Percentiles rank a stretch among this genome's conserved stretches.
phyloP scores from a whole-genome alignment of 2,329 filamentous ascomycete species.

The Colletotrichum eremochloae region DNA sequence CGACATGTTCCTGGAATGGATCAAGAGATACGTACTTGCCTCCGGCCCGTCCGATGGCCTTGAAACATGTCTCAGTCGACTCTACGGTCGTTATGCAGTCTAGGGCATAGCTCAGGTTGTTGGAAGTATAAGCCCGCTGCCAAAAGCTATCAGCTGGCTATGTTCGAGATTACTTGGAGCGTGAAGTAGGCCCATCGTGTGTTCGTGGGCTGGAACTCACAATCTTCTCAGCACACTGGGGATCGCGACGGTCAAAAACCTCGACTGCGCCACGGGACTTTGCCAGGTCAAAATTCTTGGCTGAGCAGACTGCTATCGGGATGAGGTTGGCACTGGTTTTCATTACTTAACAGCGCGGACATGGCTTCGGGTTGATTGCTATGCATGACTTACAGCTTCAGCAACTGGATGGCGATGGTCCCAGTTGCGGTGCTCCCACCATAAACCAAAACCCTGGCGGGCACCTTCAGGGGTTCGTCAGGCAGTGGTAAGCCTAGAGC shows the following conservation, averaged over 20 bases:
- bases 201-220: neutral
- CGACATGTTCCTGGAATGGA: slow-evolving; percentile 3
- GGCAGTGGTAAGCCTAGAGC: slow-evolving; percentile 55
- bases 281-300: slow-evolving; percentile 49
- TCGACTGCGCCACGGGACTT: slow-evolving; percentile 50
- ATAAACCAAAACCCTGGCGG: neutral
- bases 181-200: too few relatives aligned
- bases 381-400: neutral
- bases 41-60: slow-evolving; percentile 44
- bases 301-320: slow-evolving; percentile 54
- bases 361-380: neutral
- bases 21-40: slow-evolving; percentile 45
- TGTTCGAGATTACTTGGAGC: too few relatives aligned
- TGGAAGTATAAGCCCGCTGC: slow-evolving; percentile 37
- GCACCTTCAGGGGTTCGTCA: neutral
- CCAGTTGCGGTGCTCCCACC: neutral
- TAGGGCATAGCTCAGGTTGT: slow-evolving; percentile 49
- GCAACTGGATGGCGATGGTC: neutral
- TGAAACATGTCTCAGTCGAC: slow-evolving; percentile 47
- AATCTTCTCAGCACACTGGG: neutral
- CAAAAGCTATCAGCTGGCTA: neutral
- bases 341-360: neutral
- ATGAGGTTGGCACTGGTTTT: slow-evolving; percentile 10
- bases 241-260: slow-evolving; percentile 62
- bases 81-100: slow-evolving; percentile 53